phyloP scores from a whole-genome alignment of 2,329 filamentous ascomycete genomes.

The Acrocalymma vagum region DNA sequence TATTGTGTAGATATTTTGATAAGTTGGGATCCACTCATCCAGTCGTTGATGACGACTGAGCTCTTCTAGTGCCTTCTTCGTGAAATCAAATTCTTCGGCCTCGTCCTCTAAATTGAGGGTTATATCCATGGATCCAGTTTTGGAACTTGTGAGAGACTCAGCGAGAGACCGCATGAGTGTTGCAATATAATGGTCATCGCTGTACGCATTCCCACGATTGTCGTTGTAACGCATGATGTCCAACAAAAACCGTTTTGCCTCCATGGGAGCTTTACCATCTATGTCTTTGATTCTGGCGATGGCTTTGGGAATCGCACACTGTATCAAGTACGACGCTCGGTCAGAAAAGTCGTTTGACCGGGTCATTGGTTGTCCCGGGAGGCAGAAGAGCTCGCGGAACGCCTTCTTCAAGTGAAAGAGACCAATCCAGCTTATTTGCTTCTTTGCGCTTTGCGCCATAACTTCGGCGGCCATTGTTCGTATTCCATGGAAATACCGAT shows the following conservation, averaged over 20 bases:
- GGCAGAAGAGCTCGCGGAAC: constrained; percentile 89
- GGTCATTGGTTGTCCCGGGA: constrained; percentile 78
- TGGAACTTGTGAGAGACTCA: constrained; percentile 56
- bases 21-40: constrained; percentile 73
- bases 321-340: constrained; percentile 83
- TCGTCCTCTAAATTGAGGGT: constrained; percentile 57
- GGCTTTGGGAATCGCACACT: constrained; percentile 82
- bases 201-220: constrained; percentile 88
- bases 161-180: constrained; percentile 74
- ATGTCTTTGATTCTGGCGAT: constrained; percentile 80
- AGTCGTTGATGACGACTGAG: constrained; percentile 70
- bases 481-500: constrained; percentile 92
- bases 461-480: constrained; percentile 83
- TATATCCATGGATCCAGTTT: constrained; percentile 29
- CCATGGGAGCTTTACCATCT: constrained; percentile 78
- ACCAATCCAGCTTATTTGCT: constrained; percentile 73
- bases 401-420: constrained; percentile 84
- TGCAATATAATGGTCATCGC: constrained; percentile 89
- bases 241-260: constrained; percentile 83
- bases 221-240: constrained; percentile 94
- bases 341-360: constrained; percentile 91
- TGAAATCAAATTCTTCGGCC: constrained; percentile 62
- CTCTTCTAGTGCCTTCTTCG: constrained; percentile 65
- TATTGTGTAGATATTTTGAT: constrained; percentile 69
- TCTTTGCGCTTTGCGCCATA: constrained; percentile 74